phyloP scores from a whole-genome alignment of 139 green algal genomes.

The Picochlorum sp. region DNA sequence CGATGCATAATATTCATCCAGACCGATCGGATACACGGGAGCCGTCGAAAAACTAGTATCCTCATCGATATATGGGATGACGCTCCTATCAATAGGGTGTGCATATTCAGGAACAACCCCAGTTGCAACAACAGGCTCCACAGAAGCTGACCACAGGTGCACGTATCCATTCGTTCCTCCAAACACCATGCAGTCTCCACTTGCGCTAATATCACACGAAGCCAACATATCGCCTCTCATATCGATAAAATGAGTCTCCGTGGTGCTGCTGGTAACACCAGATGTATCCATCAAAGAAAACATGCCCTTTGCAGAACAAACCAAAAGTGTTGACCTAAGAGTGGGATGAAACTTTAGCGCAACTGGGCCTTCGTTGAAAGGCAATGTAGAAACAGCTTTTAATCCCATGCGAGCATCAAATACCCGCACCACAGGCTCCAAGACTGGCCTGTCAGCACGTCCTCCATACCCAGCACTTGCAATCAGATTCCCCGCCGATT shows the following conservation, averaged over 20 bases:
- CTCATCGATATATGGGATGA: conserved; percentile 7
- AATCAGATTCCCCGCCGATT: conserved; percentile 45
- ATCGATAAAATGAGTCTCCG: conserved; percentile 30
- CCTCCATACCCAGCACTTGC: conserved; percentile 38
- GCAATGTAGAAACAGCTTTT: conserved; percentile 45
- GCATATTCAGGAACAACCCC: conserved; percentile 6
- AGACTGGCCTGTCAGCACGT: conserved; percentile 6
- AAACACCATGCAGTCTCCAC: conserved; percentile 64
- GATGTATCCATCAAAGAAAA: conserved; percentile 55
- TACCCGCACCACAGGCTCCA: conserved; percentile 28
- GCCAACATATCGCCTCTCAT: conserved; percentile 49
- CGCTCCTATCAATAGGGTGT: neutral
- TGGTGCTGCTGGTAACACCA: neutral
- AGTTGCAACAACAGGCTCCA: conserved; percentile 5
- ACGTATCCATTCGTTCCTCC: conserved; percentile 63
- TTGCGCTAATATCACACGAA: conserved; percentile 26
- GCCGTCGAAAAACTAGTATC: conserved; percentile 5
- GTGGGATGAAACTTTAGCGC: conserved; percentile 64
- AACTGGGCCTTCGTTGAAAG: conserved; percentile 32
- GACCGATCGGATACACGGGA: neutral
- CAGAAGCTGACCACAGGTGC: conserved; percentile 59
- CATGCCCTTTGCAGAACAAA: conserved; percentile 40
- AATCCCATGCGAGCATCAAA: conserved; percentile 51
- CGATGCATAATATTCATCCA: conserved; percentile 30
- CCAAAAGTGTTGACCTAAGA: conserved; percentile 50